phyloP scores from a whole-genome alignment of 768 basidiomycete species.

The Trametes coccinea region DNA sequence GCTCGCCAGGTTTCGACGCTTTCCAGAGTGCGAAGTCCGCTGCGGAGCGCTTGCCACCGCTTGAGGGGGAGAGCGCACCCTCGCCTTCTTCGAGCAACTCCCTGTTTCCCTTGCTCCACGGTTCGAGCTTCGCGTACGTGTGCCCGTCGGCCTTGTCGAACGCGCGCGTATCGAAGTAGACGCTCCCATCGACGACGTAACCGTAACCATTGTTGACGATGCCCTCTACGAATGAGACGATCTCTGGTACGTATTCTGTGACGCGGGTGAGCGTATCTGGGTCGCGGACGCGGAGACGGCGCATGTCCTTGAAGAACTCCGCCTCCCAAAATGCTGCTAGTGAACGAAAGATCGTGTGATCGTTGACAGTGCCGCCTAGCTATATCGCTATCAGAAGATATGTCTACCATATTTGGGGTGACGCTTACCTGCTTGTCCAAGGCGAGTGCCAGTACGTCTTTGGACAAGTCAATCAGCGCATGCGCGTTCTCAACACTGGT shows the following conservation, averaged over 20 bases:
- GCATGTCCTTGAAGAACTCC: slow-evolving; percentile 92
- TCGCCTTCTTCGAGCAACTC: slow-evolving; percentile 91
- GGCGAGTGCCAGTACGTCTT: slow-evolving; percentile 71
- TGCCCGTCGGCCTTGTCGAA: slow-evolving; percentile 81
- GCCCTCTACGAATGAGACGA: slow-evolving; percentile 82
- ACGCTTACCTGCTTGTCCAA: slow-evolving; percentile 71
- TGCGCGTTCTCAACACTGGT: slow-evolving; percentile 47
- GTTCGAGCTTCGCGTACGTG: slow-evolving; percentile 91
- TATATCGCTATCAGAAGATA: slow-evolving; percentile 32
- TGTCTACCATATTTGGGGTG: background rate
- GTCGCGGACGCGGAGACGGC: slow-evolving; percentile 77
- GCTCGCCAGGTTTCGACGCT: slow-evolving; percentile 93
- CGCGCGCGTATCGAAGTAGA: slow-evolving; percentile 86
- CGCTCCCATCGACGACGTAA: slow-evolving; percentile 74
- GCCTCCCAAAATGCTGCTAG: slow-evolving; percentile 88
- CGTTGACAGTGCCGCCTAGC: slow-evolving; percentile 79
- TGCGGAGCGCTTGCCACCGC: slow-evolving; percentile 72
- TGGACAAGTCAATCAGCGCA: slow-evolving; percentile 67
- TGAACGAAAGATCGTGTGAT: slow-evolving; percentile 81
- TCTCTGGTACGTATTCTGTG: slow-evolving; percentile 95
- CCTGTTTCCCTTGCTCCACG: slow-evolving; percentile 93
- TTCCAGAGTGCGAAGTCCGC: slow-evolving; percentile 99
- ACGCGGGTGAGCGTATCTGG: slow-evolving; percentile 94
- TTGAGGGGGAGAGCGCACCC: slow-evolving; percentile 67
- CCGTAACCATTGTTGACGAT: slow-evolving; percentile 87